These are phyloP conservation scores for Amphirosellinia nigrospora DNA, from an alignment of 495 filamentous ascomycete genomes.

Conservation along the genomic window DNA sequence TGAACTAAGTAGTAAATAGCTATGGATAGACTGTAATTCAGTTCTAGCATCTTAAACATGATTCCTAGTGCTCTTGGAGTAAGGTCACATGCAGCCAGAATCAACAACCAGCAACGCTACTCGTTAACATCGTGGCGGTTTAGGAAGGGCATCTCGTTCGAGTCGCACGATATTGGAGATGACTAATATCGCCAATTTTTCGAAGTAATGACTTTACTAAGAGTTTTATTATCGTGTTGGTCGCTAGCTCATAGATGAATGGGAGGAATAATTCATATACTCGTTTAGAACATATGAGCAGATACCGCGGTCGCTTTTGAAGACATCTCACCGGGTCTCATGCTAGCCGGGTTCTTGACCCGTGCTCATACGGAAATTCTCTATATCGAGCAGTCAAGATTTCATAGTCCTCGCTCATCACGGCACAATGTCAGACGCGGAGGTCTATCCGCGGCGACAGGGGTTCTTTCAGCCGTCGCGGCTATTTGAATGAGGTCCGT, in stretches of 20 bases:
- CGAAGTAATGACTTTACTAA: no score
- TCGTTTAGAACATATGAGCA: neutral
- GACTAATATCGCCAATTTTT: neutral
- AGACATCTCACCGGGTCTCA: neutral
- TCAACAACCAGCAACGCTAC: neutral
- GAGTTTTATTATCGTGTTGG: neutral
- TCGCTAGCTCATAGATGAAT: neutral
- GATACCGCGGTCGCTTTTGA: neutral
- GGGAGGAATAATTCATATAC: neutral
- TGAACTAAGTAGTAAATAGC: no score
- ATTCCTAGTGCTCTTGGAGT: no score
- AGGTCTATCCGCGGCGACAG: slow-evolving; percentile 20
- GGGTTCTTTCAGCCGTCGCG: slow-evolving; percentile 17
- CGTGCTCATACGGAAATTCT: neutral
- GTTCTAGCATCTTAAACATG: neutral
- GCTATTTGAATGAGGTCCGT: slow-evolving; percentile 19
- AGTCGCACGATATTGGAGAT: neutral
- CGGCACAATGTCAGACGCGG: slow-evolving; percentile 14
- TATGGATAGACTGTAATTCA: neutral
- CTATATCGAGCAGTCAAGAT: neutral
- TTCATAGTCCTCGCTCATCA: neutral
- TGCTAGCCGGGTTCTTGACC: neutral
- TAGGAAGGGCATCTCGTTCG: no score
- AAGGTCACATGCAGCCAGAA: neutral
- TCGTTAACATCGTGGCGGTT: neutral